Conservation (phyloP, 768 basidiomycete genomes). For the Tulasnella sp. region DNA sequence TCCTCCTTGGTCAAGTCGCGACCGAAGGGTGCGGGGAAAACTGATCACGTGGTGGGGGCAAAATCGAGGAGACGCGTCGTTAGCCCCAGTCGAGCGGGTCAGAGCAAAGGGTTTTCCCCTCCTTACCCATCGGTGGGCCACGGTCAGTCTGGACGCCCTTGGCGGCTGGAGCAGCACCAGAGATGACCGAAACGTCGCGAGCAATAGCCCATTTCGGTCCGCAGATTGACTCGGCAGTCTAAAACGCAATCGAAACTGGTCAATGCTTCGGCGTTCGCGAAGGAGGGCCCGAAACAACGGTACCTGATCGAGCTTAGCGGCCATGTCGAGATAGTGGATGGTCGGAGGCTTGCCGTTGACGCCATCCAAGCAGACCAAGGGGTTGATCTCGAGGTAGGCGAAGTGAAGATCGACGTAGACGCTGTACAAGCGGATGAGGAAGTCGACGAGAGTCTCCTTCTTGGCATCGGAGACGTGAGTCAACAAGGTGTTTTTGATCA, state of each 20-base stretch:
- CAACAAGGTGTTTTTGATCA: slow-evolving; percentile 75
- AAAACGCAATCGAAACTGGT: neutral
- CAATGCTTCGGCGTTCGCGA: neutral
- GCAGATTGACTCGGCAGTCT: slow-evolving; percentile 94
- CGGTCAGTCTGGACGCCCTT: slow-evolving; percentile 80
- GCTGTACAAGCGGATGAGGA: slow-evolving; percentile 91
- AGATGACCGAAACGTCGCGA: slow-evolving; percentile 80
- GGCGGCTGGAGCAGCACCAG: slow-evolving; percentile 51
- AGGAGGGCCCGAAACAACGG: neutral
- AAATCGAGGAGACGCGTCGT: slow-evolving; percentile 33
- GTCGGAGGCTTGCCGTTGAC: slow-evolving; percentile 68
- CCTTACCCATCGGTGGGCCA: slow-evolving; percentile 87
- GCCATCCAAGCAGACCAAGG: slow-evolving; percentile 89
- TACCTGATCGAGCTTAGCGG: slow-evolving; percentile 95
- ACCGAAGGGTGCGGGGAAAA: slow-evolving; percentile 93
- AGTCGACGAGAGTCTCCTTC: slow-evolving; percentile 92
- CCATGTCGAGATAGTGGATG: slow-evolving; percentile 98
- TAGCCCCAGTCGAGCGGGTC: slow-evolving; percentile 12
- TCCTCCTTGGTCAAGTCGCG: slow-evolving; percentile 98
- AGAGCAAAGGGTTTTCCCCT: neutral
- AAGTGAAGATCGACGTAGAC: slow-evolving; percentile 99
- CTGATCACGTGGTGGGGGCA: slow-evolving; percentile 38
- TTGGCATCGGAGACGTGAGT: slow-evolving; percentile 72
- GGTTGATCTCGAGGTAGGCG: slow-evolving; percentile 99
- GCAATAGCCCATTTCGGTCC: slow-evolving; percentile 99